These are phyloP conservation scores for Butyriboletus loyo DNA, from an alignment of 768 basidiomycete genomes.

Conservation along the genomic window DNA sequence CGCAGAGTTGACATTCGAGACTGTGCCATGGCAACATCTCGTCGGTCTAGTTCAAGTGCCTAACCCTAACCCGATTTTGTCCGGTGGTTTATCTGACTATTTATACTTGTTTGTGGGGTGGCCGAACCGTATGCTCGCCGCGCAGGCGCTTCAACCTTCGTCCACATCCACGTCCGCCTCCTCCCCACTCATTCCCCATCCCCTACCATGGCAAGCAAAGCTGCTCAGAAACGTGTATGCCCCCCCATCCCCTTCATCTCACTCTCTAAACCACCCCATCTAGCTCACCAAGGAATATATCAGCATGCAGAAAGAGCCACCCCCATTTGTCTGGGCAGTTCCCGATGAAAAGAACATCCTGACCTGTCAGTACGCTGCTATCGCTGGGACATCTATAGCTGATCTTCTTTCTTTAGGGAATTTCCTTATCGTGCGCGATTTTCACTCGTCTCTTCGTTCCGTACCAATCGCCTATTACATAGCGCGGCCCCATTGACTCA, in stretches of 20 bases:
- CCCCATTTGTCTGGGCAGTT: conserved; percentile 92
- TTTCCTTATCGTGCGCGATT: conserved; percentile 76
- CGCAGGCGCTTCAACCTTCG: conserved; percentile 22
- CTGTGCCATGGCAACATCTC: conserved; percentile 12
- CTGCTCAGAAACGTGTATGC: conserved; percentile 78
- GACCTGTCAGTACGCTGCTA: conserved; percentile 61
- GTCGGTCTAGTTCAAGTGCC: background rate
- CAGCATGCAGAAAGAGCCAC: conserved; percentile 88
- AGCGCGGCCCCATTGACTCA: conserved; percentile 94
- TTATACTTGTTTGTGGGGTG: conserved; percentile 29
- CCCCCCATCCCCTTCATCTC: conserved; percentile 8
- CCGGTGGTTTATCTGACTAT: conserved; percentile 2
- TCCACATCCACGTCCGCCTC: conserved; percentile 20
- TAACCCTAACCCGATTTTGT: conserved; percentile 23
- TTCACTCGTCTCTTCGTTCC: background rate
- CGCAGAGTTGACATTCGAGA: background rate
- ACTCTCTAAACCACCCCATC: background rate
- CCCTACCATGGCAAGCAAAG: conserved; percentile 72
- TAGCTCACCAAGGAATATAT: conserved; percentile 88
- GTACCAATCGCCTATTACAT: conserved; percentile 7
- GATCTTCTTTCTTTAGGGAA: conserved; percentile 63
- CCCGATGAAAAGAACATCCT: conserved; percentile 98
- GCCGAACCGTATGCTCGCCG: conserved; percentile 19
- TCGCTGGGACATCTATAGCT: conserved; percentile 4
- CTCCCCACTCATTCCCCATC: background rate